phyloP scores from a whole-genome alignment of 768 basidiomycete genomes.

The Tricholoma matsutake region DNA sequence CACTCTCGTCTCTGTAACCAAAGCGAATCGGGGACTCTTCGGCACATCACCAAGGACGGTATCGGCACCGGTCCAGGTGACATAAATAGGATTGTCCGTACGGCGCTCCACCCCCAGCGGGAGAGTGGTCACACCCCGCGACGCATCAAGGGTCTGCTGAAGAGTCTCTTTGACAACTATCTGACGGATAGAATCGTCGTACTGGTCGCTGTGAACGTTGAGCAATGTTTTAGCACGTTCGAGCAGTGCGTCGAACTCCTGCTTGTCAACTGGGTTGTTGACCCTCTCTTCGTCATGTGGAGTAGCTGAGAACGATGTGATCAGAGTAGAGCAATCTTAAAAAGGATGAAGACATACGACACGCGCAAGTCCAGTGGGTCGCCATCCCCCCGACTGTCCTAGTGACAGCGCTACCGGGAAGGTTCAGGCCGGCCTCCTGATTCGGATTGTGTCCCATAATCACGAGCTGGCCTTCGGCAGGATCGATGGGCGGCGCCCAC shows the following conservation, averaged over 20 bases:
- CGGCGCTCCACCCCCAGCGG: not conserved
- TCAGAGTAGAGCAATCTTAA: too few species aligned
- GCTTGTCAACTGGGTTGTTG: not conserved
- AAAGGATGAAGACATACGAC: too few species aligned
- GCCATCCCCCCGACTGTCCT: constrained; percentile 10
- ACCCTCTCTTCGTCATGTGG: not conserved
- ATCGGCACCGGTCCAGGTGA: too few species aligned
- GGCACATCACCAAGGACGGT: too few species aligned
- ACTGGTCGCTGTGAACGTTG: not conserved
- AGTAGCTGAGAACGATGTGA: too few species aligned
- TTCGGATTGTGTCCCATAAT: not conserved
- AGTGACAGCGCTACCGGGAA: constrained; percentile 6
- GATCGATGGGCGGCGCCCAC: not conserved
- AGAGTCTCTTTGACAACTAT: not conserved
- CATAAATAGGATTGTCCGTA: constrained; percentile 2
- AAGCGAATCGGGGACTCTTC: too few species aligned
- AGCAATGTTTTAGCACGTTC: not conserved
- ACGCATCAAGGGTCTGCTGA: not conserved
- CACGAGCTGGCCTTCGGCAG: not conserved
- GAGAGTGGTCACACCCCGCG: not conserved
- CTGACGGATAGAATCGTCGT: constrained; percentile 2
- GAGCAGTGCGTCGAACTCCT: not conserved
- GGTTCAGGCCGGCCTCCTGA: not conserved
- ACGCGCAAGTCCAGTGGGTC: constrained; percentile 5
- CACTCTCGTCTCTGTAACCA: too few species aligned